A percentile compares a stretch with the other conserved stretches of the same genome.
Conservation (phyloP, 176 grass and related monocot species). For the Rhynchospora breviuscula region DNA sequence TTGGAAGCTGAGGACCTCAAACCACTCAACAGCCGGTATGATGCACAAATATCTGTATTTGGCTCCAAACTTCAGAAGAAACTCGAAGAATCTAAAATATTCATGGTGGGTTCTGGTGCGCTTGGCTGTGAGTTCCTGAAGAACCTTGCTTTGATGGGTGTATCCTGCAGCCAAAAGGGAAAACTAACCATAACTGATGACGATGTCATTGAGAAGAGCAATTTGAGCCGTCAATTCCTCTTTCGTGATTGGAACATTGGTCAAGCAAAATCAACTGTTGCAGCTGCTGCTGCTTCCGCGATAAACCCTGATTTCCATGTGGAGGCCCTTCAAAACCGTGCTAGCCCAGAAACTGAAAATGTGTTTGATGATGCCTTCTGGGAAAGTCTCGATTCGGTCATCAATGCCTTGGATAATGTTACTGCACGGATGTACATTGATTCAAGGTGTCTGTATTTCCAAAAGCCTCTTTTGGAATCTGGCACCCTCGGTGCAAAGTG, state of each 20-base stretch:
- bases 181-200: slow-evolving; percentile 39
- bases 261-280: slow-evolving; percentile 34
- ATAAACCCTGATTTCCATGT: slow-evolving; percentile 34
- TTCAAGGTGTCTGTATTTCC: slow-evolving; percentile 39
- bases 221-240: slow-evolving; percentile 42
- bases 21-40: slow-evolving; percentile 32
- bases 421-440: slow-evolving; percentile 42
- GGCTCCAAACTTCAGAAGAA: slow-evolving; percentile 47
- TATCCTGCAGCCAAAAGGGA: slow-evolving; percentile 36
- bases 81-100: slow-evolving; percentile 38
- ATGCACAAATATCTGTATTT: slow-evolving; percentile 43
- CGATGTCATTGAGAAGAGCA: slow-evolving; percentile 45
- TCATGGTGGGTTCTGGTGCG: slow-evolving; percentile 42
- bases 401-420: slow-evolving; percentile 46
- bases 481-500: slow-evolving; percentile 42
- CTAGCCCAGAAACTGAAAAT: slow-evolving; percentile 38
- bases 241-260: slow-evolving; percentile 47
- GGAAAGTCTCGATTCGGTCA: slow-evolving; percentile 27
- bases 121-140: slow-evolving; percentile 45
- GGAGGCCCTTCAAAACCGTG: slow-evolving; percentile 34
- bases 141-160: slow-evolving; percentile 43
- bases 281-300: slow-evolving; percentile 15
- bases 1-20: slow-evolving; percentile 32
- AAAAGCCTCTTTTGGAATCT: slow-evolving; percentile 43
- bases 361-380: slow-evolving; percentile 44